phyloP scores from a whole-genome alignment of 1,284 basidiomycete species.

The Irpex sp. region DNA sequence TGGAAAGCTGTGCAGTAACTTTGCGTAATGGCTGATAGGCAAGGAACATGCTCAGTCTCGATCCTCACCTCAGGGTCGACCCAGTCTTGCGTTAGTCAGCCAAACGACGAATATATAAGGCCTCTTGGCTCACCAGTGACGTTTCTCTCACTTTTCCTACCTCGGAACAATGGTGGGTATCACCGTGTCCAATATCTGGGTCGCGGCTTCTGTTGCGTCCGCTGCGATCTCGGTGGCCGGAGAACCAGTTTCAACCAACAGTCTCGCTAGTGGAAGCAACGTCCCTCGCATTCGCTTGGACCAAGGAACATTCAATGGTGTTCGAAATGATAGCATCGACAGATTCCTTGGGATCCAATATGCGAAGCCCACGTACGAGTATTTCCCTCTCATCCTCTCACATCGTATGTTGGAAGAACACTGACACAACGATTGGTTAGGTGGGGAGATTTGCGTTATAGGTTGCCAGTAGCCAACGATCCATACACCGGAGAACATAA shows the following conservation, averaged over 20 bases:
- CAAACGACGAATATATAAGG: no score
- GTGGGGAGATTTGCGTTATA: slow-evolving; percentile 32
- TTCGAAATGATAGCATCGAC: slow-evolving; percentile 14
- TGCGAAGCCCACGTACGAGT: slow-evolving; percentile 20
- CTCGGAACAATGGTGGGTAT: neutral
- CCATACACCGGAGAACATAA: slow-evolving; percentile 36
- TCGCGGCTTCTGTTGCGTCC: neutral
- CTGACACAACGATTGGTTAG: slow-evolving; percentile 1
- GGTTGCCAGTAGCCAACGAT: slow-evolving; percentile 37
- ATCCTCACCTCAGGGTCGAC: no score
- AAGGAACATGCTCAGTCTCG: no score
- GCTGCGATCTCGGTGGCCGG: neutral
- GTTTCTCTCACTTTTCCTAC: no score
- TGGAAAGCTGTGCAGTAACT: no score
- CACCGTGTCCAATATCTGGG: neutral
- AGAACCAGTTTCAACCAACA: neutral
- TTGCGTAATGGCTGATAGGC: no score
- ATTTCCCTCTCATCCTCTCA: neutral
- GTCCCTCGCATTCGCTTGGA: slow-evolving; percentile 14
- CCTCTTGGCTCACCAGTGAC: no score
- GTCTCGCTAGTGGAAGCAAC: neutral
- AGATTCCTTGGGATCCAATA: slow-evolving; percentile 24
- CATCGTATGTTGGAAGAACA: neutral
- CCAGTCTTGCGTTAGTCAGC: no score
- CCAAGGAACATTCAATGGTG: slow-evolving; percentile 19